Evolutionary conservation across 495 filamentous ascomycete genomes (phyloP).

Genomic region (Penicillium macrosclerotiorum): DNA sequence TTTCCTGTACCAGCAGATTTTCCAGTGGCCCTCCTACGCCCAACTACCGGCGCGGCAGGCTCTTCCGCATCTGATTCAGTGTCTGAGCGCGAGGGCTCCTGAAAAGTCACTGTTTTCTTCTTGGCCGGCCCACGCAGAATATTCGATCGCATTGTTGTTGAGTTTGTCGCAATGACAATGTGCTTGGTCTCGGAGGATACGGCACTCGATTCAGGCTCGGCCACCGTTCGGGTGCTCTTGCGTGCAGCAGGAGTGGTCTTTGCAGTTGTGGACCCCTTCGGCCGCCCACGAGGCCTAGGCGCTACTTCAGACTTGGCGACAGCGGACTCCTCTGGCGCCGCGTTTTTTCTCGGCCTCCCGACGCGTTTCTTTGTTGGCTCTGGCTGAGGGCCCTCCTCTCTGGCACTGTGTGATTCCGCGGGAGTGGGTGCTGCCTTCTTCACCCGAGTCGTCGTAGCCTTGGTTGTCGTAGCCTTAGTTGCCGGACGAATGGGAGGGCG

Average conservation of each 20-base stretch:
- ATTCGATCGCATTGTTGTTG: slow-evolving; percentile 34
- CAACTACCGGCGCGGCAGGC: slow-evolving; percentile 19
- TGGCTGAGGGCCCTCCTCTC: slow-evolving; percentile 22
- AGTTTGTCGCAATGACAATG: slow-evolving; percentile 31
- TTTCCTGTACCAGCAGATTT: slow-evolving; percentile 12
- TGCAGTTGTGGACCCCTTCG: slow-evolving; percentile 24
- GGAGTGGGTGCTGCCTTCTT: slow-evolving; percentile 15
- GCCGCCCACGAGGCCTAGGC: slow-evolving; percentile 34
- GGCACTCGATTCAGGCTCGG: slow-evolving; percentile 12
- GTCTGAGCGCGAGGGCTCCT: slow-evolving; percentile 38
- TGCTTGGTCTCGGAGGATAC: slow-evolving; percentile 23
- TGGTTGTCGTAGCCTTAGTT: slow-evolving; percentile 10
- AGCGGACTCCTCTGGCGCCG: slow-evolving; percentile 4
- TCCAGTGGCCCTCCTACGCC: slow-evolving; percentile 21
- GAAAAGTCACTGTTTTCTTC: slow-evolving; percentile 56
- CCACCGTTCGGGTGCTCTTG: slow-evolving; percentile 23
- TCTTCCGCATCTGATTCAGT: slow-evolving; percentile 36
- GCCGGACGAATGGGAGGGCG: slow-evolving; percentile 16
- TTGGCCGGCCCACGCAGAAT: slow-evolving; percentile 41
- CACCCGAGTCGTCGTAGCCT: slow-evolving; percentile 10
- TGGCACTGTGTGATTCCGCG: slow-evolving; percentile 14
- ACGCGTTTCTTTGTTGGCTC: slow-evolving; percentile 38
- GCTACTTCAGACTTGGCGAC: slow-evolving; percentile 15
- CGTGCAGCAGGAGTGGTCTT: slow-evolving; percentile 19
- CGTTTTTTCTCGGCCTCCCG: slow-evolving; percentile 33